Percentiles rank a stretch among this genome's conserved stretches.
These are phyloP conservation scores for Pseudocercospora fijiensis DNA, from an alignment of 2,329 filamentous ascomycete species.

Conservation along the genomic window DNA sequence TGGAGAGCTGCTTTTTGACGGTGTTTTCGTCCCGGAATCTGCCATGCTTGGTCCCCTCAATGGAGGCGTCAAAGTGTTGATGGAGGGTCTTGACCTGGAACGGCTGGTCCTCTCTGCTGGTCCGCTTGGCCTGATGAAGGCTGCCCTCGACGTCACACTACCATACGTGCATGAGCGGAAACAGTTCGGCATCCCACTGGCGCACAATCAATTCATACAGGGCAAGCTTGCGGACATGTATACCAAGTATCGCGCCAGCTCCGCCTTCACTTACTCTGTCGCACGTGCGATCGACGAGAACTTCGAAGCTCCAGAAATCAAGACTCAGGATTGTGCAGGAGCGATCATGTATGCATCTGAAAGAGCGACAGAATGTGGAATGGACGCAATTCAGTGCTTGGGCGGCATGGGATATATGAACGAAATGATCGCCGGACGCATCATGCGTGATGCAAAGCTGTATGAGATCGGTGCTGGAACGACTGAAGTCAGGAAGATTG, in stretches of 20 bases:
- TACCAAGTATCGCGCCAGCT: conserved; percentile 79
- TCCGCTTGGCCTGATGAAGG: conserved; percentile 92
- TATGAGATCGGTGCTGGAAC: conserved; percentile 98
- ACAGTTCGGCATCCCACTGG: conserved; percentile 85
- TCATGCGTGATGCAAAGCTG: conserved; percentile 74
- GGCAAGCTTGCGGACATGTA: conserved; percentile 97
- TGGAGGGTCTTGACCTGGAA: conserved; percentile 95
- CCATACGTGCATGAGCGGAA: conserved; percentile 86
- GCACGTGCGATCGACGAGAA: conserved; percentile 74
- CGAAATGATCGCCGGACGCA: conserved; percentile 84
- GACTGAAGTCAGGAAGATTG: conserved; percentile 88
- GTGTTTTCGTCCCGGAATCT: conserved; percentile 81
- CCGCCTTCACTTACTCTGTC: conserved; percentile 84
- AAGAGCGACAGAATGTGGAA: conserved; percentile 77
- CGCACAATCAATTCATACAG: conserved; percentile 89
- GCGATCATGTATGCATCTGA: conserved; percentile 93
- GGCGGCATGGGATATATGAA: conserved; percentile 96
- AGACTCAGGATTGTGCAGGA: conserved; percentile 90
- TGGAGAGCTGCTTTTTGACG: conserved; percentile 86
- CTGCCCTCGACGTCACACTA: conserved; percentile 77
- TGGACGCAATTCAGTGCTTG: conserved; percentile 88
- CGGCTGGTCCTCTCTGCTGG: conserved; percentile 87
- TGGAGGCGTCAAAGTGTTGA: conserved; percentile 82
- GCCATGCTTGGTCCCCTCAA: conserved; percentile 79
- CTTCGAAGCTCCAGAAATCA: conserved; percentile 51